Percentiles rank a stretch among this genome's conserved stretches.
Conservation (phyloP, 2,329 filamentous ascomycete genomes). For the Zymoseptoria crescenta region DNA sequence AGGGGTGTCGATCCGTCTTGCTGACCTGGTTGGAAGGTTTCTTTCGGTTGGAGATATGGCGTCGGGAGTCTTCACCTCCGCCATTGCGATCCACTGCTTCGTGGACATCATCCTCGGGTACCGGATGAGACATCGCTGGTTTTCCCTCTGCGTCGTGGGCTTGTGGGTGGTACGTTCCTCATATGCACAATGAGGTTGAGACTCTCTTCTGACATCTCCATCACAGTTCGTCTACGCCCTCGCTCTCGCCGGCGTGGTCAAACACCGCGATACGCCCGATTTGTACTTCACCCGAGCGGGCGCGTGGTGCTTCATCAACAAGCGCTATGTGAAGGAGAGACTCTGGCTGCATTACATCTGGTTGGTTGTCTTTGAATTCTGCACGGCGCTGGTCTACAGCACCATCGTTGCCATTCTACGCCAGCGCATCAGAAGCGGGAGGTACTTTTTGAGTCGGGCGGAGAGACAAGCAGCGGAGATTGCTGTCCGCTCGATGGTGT, state of each 20-base stretch:
- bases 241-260: slow-evolving; percentile 43
- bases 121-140: slow-evolving; percentile 40
- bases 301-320: slow-evolving; percentile 60
- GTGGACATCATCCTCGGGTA: slow-evolving; percentile 51
- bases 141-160: slow-evolving; percentile 42
- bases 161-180: slow-evolving; percentile 43
- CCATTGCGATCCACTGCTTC: slow-evolving; percentile 59
- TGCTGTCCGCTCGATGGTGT: slow-evolving; percentile 49
- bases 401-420: slow-evolving; percentile 35
- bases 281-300: slow-evolving; percentile 54
- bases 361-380: slow-evolving; percentile 50
- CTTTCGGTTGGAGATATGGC: slow-evolving; percentile 58
- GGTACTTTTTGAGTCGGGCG: slow-evolving; percentile 28
- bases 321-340: slow-evolving; percentile 44
- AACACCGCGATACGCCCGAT: slow-evolving; percentile 30
- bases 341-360: slow-evolving; percentile 57
- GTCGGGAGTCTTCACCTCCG: slow-evolving; percentile 57
- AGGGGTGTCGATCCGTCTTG: neutral
- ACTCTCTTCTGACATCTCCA: neutral
- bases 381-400: slow-evolving; percentile 43
- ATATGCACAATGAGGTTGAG: neutral
- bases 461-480: slow-evolving; percentile 29
- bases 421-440: slow-evolving; percentile 29
- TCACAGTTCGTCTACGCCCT: slow-evolving; percentile 48
- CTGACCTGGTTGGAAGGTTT: slow-evolving; percentile 31